Conservation (phyloP, 2,329 filamentous ascomycete genomes). For the Botrytis pseudocinerea region DNA sequence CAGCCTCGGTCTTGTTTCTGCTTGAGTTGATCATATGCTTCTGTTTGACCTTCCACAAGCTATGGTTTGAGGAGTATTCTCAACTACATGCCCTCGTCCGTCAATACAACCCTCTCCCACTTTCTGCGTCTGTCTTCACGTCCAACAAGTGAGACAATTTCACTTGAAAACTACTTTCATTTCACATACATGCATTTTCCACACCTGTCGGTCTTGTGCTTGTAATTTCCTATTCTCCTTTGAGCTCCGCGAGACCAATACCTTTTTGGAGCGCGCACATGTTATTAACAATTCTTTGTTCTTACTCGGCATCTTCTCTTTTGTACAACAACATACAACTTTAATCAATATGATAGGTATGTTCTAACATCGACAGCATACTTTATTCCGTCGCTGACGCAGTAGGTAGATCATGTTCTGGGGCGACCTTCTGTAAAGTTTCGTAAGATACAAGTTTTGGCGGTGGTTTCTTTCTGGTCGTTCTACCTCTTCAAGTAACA, state of each 20-base stretch:
- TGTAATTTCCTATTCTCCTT: not conserved
- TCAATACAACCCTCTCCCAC: not conserved
- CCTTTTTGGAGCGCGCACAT: conserved; percentile 6
- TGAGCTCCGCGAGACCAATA: not conserved
- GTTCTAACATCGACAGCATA: not conserved
- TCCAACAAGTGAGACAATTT: not conserved
- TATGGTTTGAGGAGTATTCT: not conserved
- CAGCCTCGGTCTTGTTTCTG: not conserved
- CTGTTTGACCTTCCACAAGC: not conserved
- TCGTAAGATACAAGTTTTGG: conserved; percentile 86
- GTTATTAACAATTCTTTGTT: conserved; percentile 20
- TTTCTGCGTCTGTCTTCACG: not conserved
- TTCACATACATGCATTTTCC: not conserved
- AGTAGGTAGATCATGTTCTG: conserved; percentile 74
- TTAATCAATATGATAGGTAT: conserved; percentile 24
- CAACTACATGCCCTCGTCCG: not conserved
- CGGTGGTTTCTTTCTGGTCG: conserved; percentile 89
- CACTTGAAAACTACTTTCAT: not conserved
- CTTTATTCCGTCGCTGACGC: not conserved
- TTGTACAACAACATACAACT: conserved; percentile 14
- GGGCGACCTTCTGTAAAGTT: conserved; percentile 90
- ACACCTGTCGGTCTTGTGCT: not conserved
- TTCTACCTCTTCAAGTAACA: conserved; percentile 74
- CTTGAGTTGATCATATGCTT: not conserved
- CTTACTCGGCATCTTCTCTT: conserved; percentile 8